phyloP scores from a whole-genome alignment of 768 basidiomycete genomes.

The Trametes cubensis region DNA sequence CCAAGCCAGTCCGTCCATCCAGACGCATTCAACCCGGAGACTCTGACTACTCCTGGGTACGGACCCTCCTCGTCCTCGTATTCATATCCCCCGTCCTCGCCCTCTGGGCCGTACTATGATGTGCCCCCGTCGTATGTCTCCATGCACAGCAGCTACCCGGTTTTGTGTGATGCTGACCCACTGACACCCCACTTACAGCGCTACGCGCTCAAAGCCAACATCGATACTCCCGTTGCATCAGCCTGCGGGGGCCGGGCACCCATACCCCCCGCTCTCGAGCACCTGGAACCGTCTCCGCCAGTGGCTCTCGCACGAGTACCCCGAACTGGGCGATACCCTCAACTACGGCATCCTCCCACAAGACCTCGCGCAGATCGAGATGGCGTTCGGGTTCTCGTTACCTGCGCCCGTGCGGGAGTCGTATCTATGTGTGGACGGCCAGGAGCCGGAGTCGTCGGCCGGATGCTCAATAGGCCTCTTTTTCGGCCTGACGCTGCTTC shows the following conservation, averaged over 20 bases:
- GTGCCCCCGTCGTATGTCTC: conserved; percentile 54
- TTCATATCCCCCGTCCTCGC: conserved; percentile 77
- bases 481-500: conserved; percentile 91
- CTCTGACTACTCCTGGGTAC: conserved; percentile 51
- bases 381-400: conserved; percentile 81
- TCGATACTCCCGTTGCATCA: conserved; percentile 73
- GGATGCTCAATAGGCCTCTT: conserved; percentile 91
- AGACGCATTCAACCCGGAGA: conserved; percentile 61
- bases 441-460: conserved; percentile 87
- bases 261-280: conserved; percentile 76
- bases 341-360: conserved; percentile 86
- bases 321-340: conserved; percentile 93
- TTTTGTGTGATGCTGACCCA: conserved; percentile 14
- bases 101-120: conserved; percentile 57
- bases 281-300: conserved; percentile 84
- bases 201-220: conserved; percentile 49
- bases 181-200: conserved; percentile 28
- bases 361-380: conserved; percentile 80
- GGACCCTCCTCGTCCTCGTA: conserved; percentile 55
- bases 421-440: conserved; percentile 86
- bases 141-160: conserved; percentile 13
- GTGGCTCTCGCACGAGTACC: conserved; percentile 87
- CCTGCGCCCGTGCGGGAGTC: conserved; percentile 90
- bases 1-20: conserved; percentile 56
- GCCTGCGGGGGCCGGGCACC: conserved; percentile 40